Base-by-base conservation (phyloP, 306 rosid genomes). In the Neltuma alba region DNA sequence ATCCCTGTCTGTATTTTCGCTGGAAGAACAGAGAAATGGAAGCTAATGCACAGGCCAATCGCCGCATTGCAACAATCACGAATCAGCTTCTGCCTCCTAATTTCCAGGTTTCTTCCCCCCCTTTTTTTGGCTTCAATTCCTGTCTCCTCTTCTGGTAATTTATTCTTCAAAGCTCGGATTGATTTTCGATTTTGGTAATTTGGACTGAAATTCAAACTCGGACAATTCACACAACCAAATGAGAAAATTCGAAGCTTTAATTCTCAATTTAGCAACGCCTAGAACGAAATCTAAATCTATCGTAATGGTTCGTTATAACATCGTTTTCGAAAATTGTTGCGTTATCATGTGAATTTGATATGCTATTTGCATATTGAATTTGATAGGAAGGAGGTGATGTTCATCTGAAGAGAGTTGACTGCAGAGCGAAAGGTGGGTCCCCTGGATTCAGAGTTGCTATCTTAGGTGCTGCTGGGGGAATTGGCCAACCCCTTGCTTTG, bases 401-500 rank as follows among this genome's bases (percentile, higher is more conserved):
- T 79, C 12, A 72, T 66, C 70, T 87, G 76, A 61, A 47, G 88
- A 81, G 84, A 62, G 86, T 9, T 61, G 81, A 79, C 1, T 87
- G 90, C 70, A 21, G 98, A 70, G 99, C 94, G 45, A 96, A 93
- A 72, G 99, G 99, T 9, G 94, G 97, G 7, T 70, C 97, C 9
- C 92, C 98, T 6, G 98, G 99, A 45, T 93, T 91, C 86, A 96
- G 88, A 72, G 98, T 96, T 4, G 99, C 99, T 7, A 87, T 96
- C 33, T 69, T 96, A 81, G 98, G 99, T 55, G 98, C 98, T 74
- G 94, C 99, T 60, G 98, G 97, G n/a, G 97, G 99, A 77, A 96
- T 96, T 74, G 99, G 98, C 36, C 66, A 96, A 73, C 85, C 99
- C 74, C 96, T 96, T 41, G 80, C 98, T 52, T 70, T 96, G 92